Conservation (phyloP, 2,329 filamentous ascomycete species). For the Clathrospora elynae region DNA sequence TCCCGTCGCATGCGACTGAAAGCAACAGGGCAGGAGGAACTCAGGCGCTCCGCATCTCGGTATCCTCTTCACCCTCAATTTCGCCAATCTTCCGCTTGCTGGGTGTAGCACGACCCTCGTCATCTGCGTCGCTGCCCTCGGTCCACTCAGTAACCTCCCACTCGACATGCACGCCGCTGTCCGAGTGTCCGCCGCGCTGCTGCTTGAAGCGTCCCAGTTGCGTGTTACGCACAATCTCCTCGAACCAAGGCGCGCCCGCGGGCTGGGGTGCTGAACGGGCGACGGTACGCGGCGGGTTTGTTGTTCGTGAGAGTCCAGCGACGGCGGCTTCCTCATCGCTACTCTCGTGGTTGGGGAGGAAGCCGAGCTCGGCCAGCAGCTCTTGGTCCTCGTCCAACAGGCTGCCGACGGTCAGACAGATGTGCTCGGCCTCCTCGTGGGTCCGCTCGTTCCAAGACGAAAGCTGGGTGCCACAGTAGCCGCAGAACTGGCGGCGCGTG, state of each 20-base stretch:
- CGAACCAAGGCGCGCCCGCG: constrained; percentile 81
- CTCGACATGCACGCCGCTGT: constrained; percentile 70
- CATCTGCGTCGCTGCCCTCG: constrained; percentile 47
- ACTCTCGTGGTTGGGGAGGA: constrained; percentile 60
- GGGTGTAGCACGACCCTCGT: constrained; percentile 35
- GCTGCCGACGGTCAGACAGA: constrained; percentile 81
- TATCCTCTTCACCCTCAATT: constrained; percentile 37
- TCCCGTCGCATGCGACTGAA: constrained; percentile 5
- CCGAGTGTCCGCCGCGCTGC: constrained; percentile 64
- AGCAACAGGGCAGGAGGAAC: neutral
- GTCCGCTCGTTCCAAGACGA: constrained; percentile 82
- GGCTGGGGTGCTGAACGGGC: constrained; percentile 33
- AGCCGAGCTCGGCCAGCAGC: constrained; percentile 72
- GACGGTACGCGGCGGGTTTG: constrained; percentile 17
- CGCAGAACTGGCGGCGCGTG: constrained; percentile 81
- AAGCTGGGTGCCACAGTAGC: constrained; percentile 86
- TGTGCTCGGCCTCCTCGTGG: constrained; percentile 72
- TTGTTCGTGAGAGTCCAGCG: constrained; percentile 19
- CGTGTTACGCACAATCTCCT: constrained; percentile 78
- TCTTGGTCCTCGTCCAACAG: constrained; percentile 72
- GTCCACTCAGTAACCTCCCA: constrained; percentile 81
- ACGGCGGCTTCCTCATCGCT: constrained; percentile 34
- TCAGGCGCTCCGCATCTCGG: constrained; percentile 39
- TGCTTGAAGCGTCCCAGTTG: constrained; percentile 70
- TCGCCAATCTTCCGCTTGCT: constrained; percentile 46